Conservation (phyloP, 2,329 filamentous ascomycete species). For the Incumbomyces lentus region DNA sequence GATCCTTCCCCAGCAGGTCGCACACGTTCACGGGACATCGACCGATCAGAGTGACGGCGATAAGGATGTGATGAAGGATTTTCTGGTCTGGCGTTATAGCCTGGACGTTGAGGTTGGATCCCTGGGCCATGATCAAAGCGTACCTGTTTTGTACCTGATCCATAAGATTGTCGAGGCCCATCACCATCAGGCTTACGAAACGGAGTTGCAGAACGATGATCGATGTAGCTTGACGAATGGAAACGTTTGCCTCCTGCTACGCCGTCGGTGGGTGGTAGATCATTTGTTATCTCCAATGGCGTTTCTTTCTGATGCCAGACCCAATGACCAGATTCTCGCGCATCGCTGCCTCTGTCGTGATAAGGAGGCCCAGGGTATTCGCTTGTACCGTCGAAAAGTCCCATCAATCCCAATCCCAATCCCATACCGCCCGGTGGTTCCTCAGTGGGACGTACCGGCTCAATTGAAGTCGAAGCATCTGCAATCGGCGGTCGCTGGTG, state of each 20-base stretch:
- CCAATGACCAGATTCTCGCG: not conserved
- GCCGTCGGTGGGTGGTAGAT: too few relatives aligned
- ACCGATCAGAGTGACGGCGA: not conserved
- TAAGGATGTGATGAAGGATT: not conserved
- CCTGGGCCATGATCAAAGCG: not conserved
- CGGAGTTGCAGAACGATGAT: too few relatives aligned
- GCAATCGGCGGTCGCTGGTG: not conserved
- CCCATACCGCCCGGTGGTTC: too few relatives aligned
- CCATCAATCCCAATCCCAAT: not conserved
- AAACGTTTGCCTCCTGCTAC: not conserved
- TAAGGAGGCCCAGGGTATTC: conserved; percentile 2
- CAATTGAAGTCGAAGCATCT: not conserved
- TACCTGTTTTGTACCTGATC: not conserved
- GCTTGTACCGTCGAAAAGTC: conserved; percentile 18
- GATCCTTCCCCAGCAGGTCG: not conserved
- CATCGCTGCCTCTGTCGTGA: not conserved
- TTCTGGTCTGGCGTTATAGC: not conserved
- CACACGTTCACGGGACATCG: not conserved
- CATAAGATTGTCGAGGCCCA: not conserved
- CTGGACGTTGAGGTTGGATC: not conserved
- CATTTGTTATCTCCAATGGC: not conserved
- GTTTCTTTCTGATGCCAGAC: conserved; percentile 2
- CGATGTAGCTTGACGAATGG: not conserved
- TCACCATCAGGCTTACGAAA: not conserved
- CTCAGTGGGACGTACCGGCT: not conserved